Evolutionary conservation across 371 early-diverging fungal species (phyloP).

Genomic region (Capillidium rhysosporum): DNA sequence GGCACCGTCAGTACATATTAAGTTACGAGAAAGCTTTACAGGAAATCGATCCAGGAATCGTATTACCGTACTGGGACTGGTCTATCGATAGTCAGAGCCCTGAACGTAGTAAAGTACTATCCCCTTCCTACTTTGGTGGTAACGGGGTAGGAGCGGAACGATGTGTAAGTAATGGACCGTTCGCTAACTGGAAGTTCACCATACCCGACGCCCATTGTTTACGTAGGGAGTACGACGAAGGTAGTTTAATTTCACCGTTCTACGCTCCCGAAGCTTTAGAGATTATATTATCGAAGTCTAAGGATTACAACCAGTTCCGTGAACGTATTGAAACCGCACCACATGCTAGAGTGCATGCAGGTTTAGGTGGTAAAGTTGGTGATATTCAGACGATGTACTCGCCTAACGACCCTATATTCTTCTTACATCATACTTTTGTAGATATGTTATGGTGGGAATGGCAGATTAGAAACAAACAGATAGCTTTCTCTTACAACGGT

Average conservation of each 20-base stretch:
- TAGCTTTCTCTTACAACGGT: background rate
- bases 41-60: conserved; percentile 16
- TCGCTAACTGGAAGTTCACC: conserved; percentile 2
- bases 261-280: conserved; percentile 9
- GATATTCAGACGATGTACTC: conserved; percentile 3
- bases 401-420: conserved; percentile 5
- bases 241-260: conserved; percentile 12
- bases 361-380: conserved; percentile 6
- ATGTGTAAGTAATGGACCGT: conserved; percentile 10
- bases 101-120: conserved; percentile 7
- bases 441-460: conserved; percentile 3
- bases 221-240: conserved; percentile 8
- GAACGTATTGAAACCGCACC: conserved; percentile 10
- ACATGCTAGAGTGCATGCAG: conserved; percentile 3
- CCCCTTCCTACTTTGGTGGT: conserved; percentile 9
- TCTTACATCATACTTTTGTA: background rate
- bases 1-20: conserved; percentile 17
- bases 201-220: conserved; percentile 12
- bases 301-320: background rate
- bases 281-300: background rate
- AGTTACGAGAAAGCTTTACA: conserved; percentile 14
- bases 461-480: background rate
- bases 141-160: conserved; percentile 8
- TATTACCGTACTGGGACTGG: conserved; percentile 29
- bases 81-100: conserved; percentile 3